Evolutionary conservation across 148 eudicot genomes (phyloP), one percentile per base, ranked within the genome.

Genomic region (Amaranthus hypochondriacus): DNA sequence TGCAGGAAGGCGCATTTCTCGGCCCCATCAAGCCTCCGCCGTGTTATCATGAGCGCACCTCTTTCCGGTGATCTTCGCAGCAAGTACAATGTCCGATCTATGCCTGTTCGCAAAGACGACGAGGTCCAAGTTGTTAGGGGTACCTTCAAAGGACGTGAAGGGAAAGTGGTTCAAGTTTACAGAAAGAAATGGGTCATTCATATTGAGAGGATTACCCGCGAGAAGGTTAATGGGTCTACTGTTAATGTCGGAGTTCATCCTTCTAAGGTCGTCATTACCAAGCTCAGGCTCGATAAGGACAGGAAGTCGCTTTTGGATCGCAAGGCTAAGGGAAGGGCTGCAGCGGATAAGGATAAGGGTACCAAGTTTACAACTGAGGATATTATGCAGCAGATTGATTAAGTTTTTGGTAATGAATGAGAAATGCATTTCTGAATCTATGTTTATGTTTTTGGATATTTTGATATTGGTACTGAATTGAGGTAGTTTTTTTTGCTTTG

Each of bases 21-120:
- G 11, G 87, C 89, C 1, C 89, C 91, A 4, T 88, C 91, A 9
- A 83, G 86, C 70, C 80, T 86, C 47, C 89, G 91, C 28, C 86
- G 87, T 2, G 79, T 85, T 13, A 73, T 88, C 5, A 88, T 88
- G 91, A 78, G 82, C 73, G 86, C 91, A 7, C 86, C 91, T 21
- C 83, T 88, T 65, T 84, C 91, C 70, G 6, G 69, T 49, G 91
- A 88, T 47, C 82, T 88, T 76, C 80, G 91, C 0, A 71, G 68
- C 75, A 88, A 88, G 86, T 77, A 88, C 87, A 88, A 86, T 65
- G 87, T 79, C 58, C 84, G 89, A 1, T 88, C 91, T 0, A 62
- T 88, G 72, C 91, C 91, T 1, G 89, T 88, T 21, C 89, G 89
- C 71, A 88, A 88, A 57, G 91, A 88, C 86, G 91, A 88, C 81